These are phyloP conservation scores for Epichloe brachyelytri DNA, from an alignment of 2,329 filamentous ascomycete genomes.

Conservation along the genomic window DNA sequence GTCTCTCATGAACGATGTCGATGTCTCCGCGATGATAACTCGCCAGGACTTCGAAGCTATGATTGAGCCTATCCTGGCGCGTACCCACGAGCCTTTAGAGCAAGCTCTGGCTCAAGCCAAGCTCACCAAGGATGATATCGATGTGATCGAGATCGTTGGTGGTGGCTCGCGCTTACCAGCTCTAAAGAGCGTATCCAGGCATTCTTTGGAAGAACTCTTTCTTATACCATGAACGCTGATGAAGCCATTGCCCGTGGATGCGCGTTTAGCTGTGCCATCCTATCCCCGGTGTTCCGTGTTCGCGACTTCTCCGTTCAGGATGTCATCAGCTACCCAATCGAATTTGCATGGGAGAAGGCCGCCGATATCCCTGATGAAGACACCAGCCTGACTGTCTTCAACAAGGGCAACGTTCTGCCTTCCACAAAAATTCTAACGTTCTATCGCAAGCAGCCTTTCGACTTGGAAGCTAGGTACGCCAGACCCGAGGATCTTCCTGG, in stretches of 20 bases:
- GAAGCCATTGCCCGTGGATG: conserved; percentile 93
- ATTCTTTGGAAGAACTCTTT: conserved; percentile 87
- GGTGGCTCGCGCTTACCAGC: conserved; percentile 87
- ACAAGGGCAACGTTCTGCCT: conserved; percentile 90
- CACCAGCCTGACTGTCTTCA: conserved; percentile 92
- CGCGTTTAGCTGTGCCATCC: conserved; percentile 93
- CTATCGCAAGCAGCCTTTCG: conserved; percentile 95
- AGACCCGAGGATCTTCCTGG: conserved; percentile 78
- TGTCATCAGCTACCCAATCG: conserved; percentile 94
- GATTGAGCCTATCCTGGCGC: conserved; percentile 68
- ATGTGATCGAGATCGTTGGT: conserved; percentile 84
- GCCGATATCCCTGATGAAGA: conserved; percentile 97
- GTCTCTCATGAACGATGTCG: conserved; percentile 95
- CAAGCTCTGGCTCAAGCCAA: conserved; percentile 90
- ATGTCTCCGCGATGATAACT: conserved; percentile 80
- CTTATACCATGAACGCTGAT: conserved; percentile 95
- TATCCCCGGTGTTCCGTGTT: conserved; percentile 95
- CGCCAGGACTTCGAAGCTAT: conserved; percentile 89
- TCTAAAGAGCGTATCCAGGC: conserved; percentile 73
- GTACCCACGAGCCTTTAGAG: conserved; percentile 64
- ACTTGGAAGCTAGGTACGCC: conserved; percentile 87
- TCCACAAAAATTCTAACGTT: conserved; percentile 99
- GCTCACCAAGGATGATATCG: conserved; percentile 82
- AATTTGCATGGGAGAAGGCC: conserved; percentile 98
- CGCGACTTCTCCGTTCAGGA: conserved; percentile 97